Base-by-base conservation (phyloP, 2,329 filamentous ascomycete species). In the Reticulascus tulasneorum region DNA sequence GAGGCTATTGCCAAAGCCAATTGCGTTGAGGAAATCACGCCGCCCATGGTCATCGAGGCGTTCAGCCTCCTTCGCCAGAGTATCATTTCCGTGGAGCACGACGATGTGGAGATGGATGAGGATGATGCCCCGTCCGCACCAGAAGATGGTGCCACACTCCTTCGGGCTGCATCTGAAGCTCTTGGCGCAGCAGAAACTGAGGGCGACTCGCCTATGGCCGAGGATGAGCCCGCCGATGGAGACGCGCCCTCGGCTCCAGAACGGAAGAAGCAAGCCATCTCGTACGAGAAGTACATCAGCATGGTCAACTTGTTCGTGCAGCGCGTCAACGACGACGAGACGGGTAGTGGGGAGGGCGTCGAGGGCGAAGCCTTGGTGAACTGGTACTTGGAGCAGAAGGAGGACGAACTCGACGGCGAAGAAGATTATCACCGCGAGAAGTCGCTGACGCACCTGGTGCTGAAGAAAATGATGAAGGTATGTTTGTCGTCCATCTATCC, bases 1-100 rank as follows among this genome's bases (percentile, higher is more conserved):
- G 93, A 98, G 62, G 93, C 93, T n/a, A 96, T 98, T 48, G 93
- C 93, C 40, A 97, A 97, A 64, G 88, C 89, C 40, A 97, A 95
- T 58, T 98, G 93, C 56, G 88, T 95, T 11, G 86, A 91, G 51
- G 89, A 96, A 46, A 85, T 98, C 43, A 82, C 81, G 0, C 75
- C 85, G 2, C 77, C 78, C 1, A 94, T 97, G 63, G 93, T 98
- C 12, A 76, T 84, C 25, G 93, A 98, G 63, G 93, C 91, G 0
- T 97, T 84, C 61, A 88, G 93, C 50, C 75, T 98, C 9, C 77
- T 98, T 10, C 75, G 89, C 26, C 90, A 96, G 63, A 93, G 86
- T 60, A 98, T 98, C 58, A 96, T 98, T 52, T 93, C 86, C 2
- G 93, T 98, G 18, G 93, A 98, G 63, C 93, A 97, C 55, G 93